Base-by-base conservation (phyloP, 352 stramenopile genomes). In the Phytophthora pluvialis region DNA sequence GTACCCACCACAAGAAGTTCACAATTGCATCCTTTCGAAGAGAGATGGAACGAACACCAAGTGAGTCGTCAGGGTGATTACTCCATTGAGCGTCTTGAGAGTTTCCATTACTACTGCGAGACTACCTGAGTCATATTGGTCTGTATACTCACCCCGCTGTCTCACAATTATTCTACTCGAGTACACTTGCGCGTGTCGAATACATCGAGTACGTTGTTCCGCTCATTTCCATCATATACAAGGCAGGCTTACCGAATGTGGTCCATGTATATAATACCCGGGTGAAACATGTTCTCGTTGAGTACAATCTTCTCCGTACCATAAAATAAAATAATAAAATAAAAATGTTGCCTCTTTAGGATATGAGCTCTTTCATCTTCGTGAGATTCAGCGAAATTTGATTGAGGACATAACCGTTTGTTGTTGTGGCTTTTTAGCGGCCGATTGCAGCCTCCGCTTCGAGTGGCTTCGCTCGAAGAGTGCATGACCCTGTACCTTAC, bases 1-100 rank as follows among this genome's bases (percentile, higher is more conserved):
- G 12, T 40, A 40, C 35, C 35, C 12, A 12, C 35, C 26, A 32
- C 11, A 21, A 35, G 16, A 38, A 28, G 7, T 54, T 29, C n/a
- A 33, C 8, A 15, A 21, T 21, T 21, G 21, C 21, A 21, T 21
- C 21, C 21, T 21, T 60, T 64, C 43, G 52, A 69, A 29, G 46
- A 49, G 21, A 46, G 15, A 31, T 42, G 32, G 53, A 64, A 52
- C n/a, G 25, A 54, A 1, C 4, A 56, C 12, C 16, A 55, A 33
- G 40, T 60, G 15, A 16, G 33, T 43, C 46, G 25, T 3, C 62
- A 52, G 25, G 33, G 46, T 4, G 55, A 54, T 13, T 64, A 64
- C 26, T 58, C 45, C 18, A 43, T 69, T 18, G 61, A 64, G 36
- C 32, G 53, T 0, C 25, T 64, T 21, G 38, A 59, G 11, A 59